Conservation (phyloP, 169 alveolate species). For the Cryptosporidium xiaoi region DNA sequence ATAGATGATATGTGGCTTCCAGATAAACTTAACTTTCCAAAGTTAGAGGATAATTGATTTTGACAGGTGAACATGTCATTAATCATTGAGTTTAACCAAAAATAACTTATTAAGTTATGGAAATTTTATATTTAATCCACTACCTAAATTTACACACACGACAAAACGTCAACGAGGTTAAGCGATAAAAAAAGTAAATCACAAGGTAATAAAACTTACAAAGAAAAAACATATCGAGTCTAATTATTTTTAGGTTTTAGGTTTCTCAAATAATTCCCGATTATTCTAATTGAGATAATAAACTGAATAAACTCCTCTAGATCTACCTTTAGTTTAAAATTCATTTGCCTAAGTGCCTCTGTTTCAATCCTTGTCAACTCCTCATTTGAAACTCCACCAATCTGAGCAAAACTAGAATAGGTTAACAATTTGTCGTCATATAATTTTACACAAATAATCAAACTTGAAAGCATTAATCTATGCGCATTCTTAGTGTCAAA, state of each 20-base stretch:
- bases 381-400: conserved; percentile 53
- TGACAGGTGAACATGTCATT: conserved; percentile 11
- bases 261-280: neutral
- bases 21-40: conserved; percentile 4
- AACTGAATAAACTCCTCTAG: conserved; percentile 43
- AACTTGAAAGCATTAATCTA: conserved; percentile 42
- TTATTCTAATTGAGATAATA: conserved; percentile 35
- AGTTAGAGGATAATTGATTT: neutral
- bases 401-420: conserved; percentile 33
- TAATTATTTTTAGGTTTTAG: neutral
- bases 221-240: neutral
- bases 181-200: neutral
- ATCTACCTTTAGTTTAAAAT: conserved; percentile 31
- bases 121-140: neutral
- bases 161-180: conserved; percentile 69
- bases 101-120: neutral
- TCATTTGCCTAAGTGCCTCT: conserved; percentile 17
- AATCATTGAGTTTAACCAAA: conserved; percentile 4
- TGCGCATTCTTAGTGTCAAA: conserved; percentile 58
- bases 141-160: conserved; percentile 48
- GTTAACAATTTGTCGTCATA: conserved; percentile 60
- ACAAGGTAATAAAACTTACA: neutral
- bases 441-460: conserved; percentile 26
- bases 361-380: conserved; percentile 48
- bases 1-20: neutral